Conservation (phyloP, 192 early-diverging fungal species). For the Gonapodya sp. region DNA sequence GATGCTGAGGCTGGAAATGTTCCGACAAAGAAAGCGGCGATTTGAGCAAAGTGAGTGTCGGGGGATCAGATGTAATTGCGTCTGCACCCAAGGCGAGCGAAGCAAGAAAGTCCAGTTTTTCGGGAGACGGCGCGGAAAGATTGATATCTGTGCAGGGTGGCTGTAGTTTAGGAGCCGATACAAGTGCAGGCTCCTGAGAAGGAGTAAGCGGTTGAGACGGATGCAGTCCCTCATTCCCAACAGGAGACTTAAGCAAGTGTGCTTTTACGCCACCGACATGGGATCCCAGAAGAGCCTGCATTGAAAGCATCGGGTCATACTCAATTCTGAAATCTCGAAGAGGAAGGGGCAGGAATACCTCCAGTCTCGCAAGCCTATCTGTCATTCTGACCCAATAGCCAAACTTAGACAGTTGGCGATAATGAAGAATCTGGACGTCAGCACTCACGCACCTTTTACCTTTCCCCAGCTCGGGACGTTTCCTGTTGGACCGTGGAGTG, state of each 20-base stretch:
- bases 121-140: neutral
- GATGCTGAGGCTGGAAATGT: neutral
- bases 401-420: no score
- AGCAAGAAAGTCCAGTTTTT: neutral
- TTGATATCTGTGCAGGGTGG: no score
- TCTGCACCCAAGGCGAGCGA: neutral
- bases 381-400: no score
- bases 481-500: no score
- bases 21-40: neutral
- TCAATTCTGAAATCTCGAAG: neutral
- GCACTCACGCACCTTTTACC: no score
- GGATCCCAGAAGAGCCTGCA: neutral
- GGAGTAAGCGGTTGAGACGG: no score
- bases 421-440: no score
- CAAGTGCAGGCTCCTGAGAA: neutral
- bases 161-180: neutral
- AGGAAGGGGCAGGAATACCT: neutral
- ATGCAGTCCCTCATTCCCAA: no score
- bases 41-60: neutral
- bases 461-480: no score
- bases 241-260: no score
- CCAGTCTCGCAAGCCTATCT: neutral
- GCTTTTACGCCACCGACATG: neutral
- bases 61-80: neutral
- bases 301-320: no score